Percentiles rank a stretch among this genome's conserved stretches.
Conservation (phyloP, 495 filamentous ascomycete genomes). For the Glonium stellatum region DNA sequence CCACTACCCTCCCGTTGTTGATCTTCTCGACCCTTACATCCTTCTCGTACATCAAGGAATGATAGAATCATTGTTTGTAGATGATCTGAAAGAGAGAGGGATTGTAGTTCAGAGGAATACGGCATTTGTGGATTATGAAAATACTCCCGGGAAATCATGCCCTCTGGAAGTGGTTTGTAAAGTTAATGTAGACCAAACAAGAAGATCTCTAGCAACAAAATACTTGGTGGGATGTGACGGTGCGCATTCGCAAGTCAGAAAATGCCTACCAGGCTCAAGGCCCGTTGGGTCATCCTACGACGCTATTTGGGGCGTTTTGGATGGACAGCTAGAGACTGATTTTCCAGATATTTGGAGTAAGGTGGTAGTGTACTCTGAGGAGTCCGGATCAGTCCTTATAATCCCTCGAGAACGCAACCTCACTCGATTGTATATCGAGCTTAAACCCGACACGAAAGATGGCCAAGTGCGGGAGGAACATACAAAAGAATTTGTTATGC, state of each 20-base stretch:
- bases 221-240: constrained; percentile 33
- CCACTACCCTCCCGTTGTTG: constrained; percentile 65
- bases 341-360: constrained; percentile 75
- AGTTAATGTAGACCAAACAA: constrained; percentile 3
- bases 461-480: constrained; percentile 54
- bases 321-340: constrained; percentile 66
- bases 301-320: constrained; percentile 71
- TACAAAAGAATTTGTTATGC: constrained; percentile 61
- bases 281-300: constrained; percentile 56
- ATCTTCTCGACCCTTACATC: constrained; percentile 64
- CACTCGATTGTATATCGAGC: constrained; percentile 70
- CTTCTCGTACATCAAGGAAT: constrained; percentile 69
- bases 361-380: constrained; percentile 56
- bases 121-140: constrained; percentile 33
- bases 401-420: constrained; percentile 69
- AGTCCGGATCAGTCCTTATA: constrained; percentile 64
- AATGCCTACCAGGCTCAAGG: constrained; percentile 55
- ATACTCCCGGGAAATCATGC: constrained; percentile 11
- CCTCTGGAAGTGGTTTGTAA: constrained; percentile 17
- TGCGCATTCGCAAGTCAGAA: constrained; percentile 44
- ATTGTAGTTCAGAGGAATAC: constrained; percentile 50
- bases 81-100: constrained; percentile 55
- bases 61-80: constrained; percentile 59
- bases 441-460: constrained; percentile 59
- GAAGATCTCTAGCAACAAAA: constrained; percentile 13